Conservation (phyloP, 176 grass and related monocot genomes). For the Chrysopogon serrulatus region DNA sequence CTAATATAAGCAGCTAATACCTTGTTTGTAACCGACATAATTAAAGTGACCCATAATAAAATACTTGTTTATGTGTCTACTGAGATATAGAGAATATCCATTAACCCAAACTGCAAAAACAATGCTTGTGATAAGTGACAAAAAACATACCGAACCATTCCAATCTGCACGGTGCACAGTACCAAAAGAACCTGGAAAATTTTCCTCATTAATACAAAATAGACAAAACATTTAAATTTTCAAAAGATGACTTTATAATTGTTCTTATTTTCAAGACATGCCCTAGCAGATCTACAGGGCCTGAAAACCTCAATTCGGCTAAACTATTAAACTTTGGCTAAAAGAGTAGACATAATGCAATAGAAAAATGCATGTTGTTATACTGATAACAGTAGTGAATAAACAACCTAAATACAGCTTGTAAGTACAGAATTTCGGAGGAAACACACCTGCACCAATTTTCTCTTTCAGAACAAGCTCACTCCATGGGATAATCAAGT, state of each 20-base stretch:
- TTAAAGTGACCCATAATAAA: not conserved
- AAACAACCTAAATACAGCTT: not conserved
- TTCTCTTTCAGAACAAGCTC: constrained; percentile 79
- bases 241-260: not conserved
- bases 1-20: not conserved
- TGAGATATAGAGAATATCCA: constrained; percentile 13
- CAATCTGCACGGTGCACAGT: constrained; percentile 92
- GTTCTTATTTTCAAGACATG: not conserved
- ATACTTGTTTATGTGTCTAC: not conserved
- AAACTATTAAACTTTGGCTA: not conserved
- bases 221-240: not conserved
- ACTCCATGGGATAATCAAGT: constrained; percentile 71
- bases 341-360: not conserved
- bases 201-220: not conserved
- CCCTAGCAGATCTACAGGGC: not conserved
- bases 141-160: constrained; percentile 75
- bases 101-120: not conserved
- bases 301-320: not conserved
- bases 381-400: not conserved
- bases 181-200: constrained; percentile 79
- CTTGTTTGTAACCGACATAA: not conserved
- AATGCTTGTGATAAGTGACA: not conserved
- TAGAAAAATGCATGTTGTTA: not conserved
- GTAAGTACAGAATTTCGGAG: not conserved
- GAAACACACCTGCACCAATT: constrained; percentile 66